phyloP scores from a whole-genome alignment of 352 stramenopile species.

The Chrysophaeum taylorii region DNA sequence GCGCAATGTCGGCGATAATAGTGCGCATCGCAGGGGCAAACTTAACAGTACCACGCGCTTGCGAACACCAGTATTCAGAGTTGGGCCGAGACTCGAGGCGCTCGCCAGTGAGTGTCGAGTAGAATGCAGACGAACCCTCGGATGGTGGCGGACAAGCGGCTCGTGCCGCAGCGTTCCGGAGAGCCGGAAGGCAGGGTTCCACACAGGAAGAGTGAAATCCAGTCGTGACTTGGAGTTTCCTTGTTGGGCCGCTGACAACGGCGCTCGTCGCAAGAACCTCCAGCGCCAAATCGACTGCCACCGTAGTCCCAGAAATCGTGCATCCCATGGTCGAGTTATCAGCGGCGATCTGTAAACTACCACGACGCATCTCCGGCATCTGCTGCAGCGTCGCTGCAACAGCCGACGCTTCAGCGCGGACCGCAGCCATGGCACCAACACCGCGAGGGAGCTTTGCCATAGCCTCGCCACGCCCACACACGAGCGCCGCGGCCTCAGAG shows the following conservation, averaged over 20 bases:
- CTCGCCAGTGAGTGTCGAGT: not conserved
- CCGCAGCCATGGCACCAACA: not conserved
- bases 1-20: not conserved
- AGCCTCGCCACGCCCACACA: not conserved
- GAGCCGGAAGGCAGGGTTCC: not conserved
- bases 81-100: not conserved
- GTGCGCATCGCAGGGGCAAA: not conserved
- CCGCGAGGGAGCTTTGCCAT: not conserved
- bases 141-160: no score
- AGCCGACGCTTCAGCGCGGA: not conserved
- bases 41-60: not conserved
- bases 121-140: not conserved
- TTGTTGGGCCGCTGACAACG: no score
- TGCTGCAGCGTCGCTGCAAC: not conserved
- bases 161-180: not conserved
- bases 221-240: not conserved
- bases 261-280: not conserved
- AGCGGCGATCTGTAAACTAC: not conserved
- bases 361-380: no score
- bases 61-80: not conserved
- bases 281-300: not conserved
- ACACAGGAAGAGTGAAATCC: constrained; percentile 5
- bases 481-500: not conserved
- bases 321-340: constrained; percentile 5
- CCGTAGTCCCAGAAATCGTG: not conserved